These are phyloP conservation scores for Candida ascalaphidarum DNA, from an alignment of 805 yeast genomes.

Conservation along the genomic window DNA sequence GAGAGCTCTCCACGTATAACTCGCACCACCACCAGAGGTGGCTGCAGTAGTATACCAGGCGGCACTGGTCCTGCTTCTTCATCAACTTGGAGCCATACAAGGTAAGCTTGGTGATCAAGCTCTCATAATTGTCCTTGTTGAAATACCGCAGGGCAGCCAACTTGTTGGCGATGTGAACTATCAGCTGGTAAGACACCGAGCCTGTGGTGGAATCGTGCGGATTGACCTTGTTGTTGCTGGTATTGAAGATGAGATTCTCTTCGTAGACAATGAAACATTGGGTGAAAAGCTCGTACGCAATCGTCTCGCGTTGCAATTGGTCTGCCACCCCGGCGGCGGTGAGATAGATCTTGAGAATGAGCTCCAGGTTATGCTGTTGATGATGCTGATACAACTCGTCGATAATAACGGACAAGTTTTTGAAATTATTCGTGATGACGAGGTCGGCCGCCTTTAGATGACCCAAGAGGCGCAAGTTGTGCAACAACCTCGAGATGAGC, in stretches of 20 bases:
- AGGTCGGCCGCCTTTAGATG: conserved; percentile 11
- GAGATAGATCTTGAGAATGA: conserved; percentile 45
- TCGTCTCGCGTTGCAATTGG: conserved; percentile 59
- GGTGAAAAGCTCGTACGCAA: conserved; percentile 80
- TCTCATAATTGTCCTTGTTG: conserved; percentile 65
- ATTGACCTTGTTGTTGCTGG: conserved; percentile 9
- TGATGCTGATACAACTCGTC: conserved; percentile 51
- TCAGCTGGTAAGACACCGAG: conserved; percentile 40
- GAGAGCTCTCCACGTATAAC: conserved; percentile 18
- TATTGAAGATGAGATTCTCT: conserved; percentile 31
- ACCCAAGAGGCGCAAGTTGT: conserved; percentile 44
- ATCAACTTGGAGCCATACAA: conserved; percentile 80
- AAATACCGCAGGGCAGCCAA: conserved; percentile 35
- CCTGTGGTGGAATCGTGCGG: conserved; percentile 37
- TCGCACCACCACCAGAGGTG: conserved; percentile 94
- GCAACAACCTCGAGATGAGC: conserved; percentile 52
- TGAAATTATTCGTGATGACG: conserved; percentile 49
- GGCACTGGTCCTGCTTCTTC: conserved; percentile 91
- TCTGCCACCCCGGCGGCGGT: conserved; percentile 74
- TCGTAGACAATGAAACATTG: conserved; percentile 85
- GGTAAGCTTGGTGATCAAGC: conserved; percentile 76
- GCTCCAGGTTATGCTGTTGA: conserved; percentile 21
- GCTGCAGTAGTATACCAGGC: conserved; percentile 79
- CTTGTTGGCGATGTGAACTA: conserved; percentile 38
- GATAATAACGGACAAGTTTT: conserved; percentile 59